These are phyloP conservation scores for Penicillium sp. DNA, from an alignment of 2,329 filamentous ascomycete genomes.

Conservation along the genomic window DNA sequence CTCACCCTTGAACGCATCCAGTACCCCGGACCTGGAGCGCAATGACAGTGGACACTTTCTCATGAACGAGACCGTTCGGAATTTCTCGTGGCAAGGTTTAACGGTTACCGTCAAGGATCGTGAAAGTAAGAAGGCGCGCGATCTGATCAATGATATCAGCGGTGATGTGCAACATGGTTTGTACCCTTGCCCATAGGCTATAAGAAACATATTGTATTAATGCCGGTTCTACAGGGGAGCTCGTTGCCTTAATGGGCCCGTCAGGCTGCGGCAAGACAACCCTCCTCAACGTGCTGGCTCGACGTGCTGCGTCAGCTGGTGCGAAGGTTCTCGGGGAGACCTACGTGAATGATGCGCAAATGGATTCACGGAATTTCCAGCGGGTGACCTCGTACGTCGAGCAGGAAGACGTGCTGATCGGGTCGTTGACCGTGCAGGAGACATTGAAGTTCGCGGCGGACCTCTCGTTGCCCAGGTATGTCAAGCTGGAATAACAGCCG, in stretches of 20 bases:
- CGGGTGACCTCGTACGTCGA: constrained; percentile 75
- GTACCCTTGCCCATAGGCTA: constrained; percentile 4
- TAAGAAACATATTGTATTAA: neutral
- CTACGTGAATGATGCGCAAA: constrained; percentile 60
- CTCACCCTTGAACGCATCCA: neutral
- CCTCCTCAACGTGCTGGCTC: constrained; percentile 74
- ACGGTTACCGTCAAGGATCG: constrained; percentile 71
- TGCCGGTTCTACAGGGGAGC: constrained; percentile 53
- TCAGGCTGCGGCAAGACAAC: constrained; percentile 76
- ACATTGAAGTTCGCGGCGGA: constrained; percentile 75
- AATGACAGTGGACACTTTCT: constrained; percentile 30
- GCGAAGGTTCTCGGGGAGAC: constrained; percentile 54
- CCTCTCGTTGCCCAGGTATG: constrained; percentile 57
- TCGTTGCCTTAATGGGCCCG: constrained; percentile 80
- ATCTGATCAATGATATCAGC: constrained; percentile 61
- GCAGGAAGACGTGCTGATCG: constrained; percentile 82
- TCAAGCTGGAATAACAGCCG: neutral
- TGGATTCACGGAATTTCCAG: constrained; percentile 57
- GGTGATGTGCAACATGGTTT: constrained; percentile 63
- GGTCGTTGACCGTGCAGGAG: constrained; percentile 74
- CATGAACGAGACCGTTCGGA: constrained; percentile 60
- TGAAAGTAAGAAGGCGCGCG: constrained; percentile 59
- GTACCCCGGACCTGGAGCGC: constrained; percentile 27
- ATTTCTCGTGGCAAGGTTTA: constrained; percentile 64
- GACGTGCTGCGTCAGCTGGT: constrained; percentile 53